Percentiles rank a stretch among this genome's conserved stretches.
Evolutionary conservation across 805 yeast species (phyloP).

Genomic region (Metschnikowia drakensbergensis): DNA sequence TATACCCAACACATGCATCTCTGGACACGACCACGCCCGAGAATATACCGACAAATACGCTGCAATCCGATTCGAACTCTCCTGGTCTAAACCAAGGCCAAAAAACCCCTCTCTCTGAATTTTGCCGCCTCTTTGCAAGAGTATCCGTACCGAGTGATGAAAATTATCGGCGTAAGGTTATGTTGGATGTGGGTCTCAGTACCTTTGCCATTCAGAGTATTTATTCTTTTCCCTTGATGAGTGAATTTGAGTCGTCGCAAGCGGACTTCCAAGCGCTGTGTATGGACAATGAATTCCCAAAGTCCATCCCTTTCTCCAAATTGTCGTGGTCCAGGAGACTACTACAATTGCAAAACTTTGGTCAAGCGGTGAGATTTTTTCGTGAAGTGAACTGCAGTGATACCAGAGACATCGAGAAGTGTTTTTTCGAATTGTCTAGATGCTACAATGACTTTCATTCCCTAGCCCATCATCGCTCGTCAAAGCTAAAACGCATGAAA

Average conservation of each 20-base stretch:
- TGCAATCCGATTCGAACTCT: not conserved
- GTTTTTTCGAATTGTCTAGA: conserved; percentile 16
- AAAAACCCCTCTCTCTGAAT: not conserved
- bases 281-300: not conserved
- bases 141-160: not conserved
- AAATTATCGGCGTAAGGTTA: not conserved
- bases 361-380: conserved; percentile 8
- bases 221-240: conserved; percentile 5
- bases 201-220: conserved; percentile 4
- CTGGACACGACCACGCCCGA: not conserved
- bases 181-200: conserved; percentile 1
- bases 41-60: not conserved
- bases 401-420: conserved; percentile 8
- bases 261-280: not conserved
- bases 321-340: conserved; percentile 13
- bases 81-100: not conserved
- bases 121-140: not conserved
- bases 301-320: conserved; percentile 1
- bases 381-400: not conserved
- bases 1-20: not conserved
- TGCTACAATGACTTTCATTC: conserved; percentile 11
- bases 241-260: not conserved
- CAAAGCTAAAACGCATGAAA: conserved; percentile 4
- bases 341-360: conserved; percentile 13
- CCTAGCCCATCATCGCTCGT: conserved; percentile 7